Conservation (phyloP, 495 filamentous ascomycete genomes). For the Daldinia vernicosa region DNA sequence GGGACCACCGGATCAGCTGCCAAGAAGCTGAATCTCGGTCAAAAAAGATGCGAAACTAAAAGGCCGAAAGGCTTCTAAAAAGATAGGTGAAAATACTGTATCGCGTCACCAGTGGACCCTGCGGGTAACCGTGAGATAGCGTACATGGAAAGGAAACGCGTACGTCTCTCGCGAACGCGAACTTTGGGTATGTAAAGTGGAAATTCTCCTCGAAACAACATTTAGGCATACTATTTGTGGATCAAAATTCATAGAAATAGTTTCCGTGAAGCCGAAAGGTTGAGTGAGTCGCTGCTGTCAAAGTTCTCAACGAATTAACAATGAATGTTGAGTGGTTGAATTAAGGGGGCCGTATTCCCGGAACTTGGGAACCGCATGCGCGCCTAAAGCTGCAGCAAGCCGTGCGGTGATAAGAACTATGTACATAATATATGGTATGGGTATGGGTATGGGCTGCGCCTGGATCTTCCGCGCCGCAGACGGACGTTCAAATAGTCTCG, state of each 20-base stretch:
- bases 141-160: background rate
- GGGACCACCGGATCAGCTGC: background rate
- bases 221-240: background rate
- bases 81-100: background rate
- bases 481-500: constrained; percentile 43
- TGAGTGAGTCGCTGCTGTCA: background rate
- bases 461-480: constrained; percentile 23
- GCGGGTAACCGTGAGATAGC: background rate
- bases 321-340: constrained; percentile 2
- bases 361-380: constrained; percentile 11
- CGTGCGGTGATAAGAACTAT: constrained; percentile 4
- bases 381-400: constrained; percentile 12
- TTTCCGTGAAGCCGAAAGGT: background rate
- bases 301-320: constrained; percentile 3
- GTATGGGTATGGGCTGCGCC: constrained; percentile 13
- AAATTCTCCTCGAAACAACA: background rate
- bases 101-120: background rate
- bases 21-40: background rate
- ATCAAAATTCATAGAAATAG: background rate
- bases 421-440: background rate
- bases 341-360: background rate
- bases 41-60: background rate
- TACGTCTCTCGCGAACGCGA: background rate
- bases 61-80: background rate
- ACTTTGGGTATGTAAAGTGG: background rate